phyloP scores from a whole-genome alignment of 805 yeast species.

The Kodamaea laetipori region DNA sequence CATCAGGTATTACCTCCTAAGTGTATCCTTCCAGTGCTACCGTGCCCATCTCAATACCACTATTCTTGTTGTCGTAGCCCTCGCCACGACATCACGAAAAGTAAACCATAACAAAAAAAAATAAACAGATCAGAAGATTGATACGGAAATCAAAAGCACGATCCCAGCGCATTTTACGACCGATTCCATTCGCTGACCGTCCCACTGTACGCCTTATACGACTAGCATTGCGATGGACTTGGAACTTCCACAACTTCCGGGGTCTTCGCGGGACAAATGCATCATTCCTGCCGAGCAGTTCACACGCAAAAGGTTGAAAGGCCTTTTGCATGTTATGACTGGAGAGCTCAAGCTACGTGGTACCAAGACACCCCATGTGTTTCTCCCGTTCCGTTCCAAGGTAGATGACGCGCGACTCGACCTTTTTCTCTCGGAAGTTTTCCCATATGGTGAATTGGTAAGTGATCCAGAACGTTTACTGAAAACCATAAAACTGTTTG shows the following conservation, averaged over 20 bases:
- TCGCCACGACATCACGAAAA: constrained; percentile 4
- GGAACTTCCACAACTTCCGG: constrained; percentile 30
- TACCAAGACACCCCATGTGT: constrained; percentile 67
- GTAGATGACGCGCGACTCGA: constrained; percentile 62
- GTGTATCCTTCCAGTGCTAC: background rate
- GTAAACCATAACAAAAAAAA: constrained; percentile 5
- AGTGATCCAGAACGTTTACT: constrained; percentile 40
- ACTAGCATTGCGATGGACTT: constrained; percentile 12
- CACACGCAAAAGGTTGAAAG: constrained; percentile 65
- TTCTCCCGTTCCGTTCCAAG: constrained; percentile 77
- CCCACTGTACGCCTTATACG: background rate
- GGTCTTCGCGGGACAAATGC: constrained; percentile 2
- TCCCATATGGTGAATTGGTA: constrained; percentile 57
- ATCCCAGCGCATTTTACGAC: background rate
- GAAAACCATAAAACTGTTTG: constrained; percentile 48
- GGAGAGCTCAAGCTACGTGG: constrained; percentile 71
- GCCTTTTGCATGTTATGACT: constrained; percentile 69
- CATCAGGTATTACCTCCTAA: no score
- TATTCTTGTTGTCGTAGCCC: background rate
- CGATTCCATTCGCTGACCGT: background rate
- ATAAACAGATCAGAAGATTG: constrained; percentile 4
- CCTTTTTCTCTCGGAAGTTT: constrained; percentile 55
- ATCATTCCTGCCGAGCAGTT: constrained; percentile 40
- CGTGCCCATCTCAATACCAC: background rate
- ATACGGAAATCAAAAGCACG: constrained; percentile 2